Percentiles rank a stretch among this genome's conserved stretches.
Evolutionary conservation across 2,329 filamentous ascomycete genomes (phyloP).

Genomic region (Calonectria honghensis): DNA sequence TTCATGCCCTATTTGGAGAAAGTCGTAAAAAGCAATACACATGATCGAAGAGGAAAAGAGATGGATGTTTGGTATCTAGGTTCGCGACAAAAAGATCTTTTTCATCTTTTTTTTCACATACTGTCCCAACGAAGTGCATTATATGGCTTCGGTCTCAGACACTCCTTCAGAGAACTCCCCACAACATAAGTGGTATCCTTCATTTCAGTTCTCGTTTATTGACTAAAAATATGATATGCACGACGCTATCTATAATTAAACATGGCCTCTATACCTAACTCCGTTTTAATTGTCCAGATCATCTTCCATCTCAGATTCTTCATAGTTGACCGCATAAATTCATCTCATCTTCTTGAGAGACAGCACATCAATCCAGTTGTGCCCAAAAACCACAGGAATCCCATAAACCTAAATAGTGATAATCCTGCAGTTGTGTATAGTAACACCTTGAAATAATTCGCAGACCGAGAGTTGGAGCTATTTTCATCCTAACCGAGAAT

Average conservation of each 20-base stretch:
- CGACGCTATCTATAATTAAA: background rate
- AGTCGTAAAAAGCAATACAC: too few species aligned
- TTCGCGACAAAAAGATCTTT: too few species aligned
- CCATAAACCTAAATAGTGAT: background rate
- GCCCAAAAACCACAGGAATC: conserved; percentile 16
- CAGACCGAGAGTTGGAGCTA: conserved; percentile 11
- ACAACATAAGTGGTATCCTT: background rate
- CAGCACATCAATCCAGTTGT: conserved; percentile 12
- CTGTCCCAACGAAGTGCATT: too few species aligned
- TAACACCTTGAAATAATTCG: conserved; percentile 17
- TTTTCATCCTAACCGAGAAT: background rate
- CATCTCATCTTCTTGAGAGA: conserved; percentile 1
- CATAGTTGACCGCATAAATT: too few species aligned
- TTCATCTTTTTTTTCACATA: too few species aligned
- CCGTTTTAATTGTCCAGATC: background rate
- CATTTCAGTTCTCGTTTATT: background rate
- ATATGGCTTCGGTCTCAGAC: too few species aligned
- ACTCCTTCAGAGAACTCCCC: too few species aligned
- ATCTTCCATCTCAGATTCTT: background rate
- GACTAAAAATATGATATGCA: background rate
- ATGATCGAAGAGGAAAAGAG: too few species aligned
- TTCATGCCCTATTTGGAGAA: too few species aligned
- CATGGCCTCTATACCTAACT: background rate
- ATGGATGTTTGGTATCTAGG: too few species aligned
- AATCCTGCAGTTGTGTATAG: conserved; percentile 1